Conservation (phyloP, 495 filamentous ascomycete species). For the Aspergillus ellipticus region DNA sequence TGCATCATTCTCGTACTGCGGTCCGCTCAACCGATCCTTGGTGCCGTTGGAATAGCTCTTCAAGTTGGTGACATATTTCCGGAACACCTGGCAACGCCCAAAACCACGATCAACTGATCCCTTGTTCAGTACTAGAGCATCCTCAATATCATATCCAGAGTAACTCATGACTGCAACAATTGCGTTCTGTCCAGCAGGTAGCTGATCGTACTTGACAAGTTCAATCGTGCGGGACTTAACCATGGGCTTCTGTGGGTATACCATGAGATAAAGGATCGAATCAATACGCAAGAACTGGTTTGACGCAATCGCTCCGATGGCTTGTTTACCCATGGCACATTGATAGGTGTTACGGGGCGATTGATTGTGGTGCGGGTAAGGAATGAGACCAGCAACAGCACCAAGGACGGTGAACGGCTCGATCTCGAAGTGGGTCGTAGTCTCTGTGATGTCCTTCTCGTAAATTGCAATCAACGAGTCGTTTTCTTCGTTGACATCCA, state of each 20-base stretch:
- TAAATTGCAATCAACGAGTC: constrained; percentile 89
- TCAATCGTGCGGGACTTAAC: constrained; percentile 96
- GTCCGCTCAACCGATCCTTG: constrained; percentile 65
- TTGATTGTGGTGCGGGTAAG: constrained; percentile 98
- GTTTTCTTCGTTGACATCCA: constrained; percentile 98
- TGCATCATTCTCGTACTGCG: constrained; percentile 55
- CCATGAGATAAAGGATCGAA: constrained; percentile 90
- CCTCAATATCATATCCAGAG: constrained; percentile 98
- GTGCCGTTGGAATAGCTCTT: constrained; percentile 78
- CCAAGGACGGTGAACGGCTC: constrained; percentile 97
- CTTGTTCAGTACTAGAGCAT: constrained; percentile 95
- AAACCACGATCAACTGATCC: constrained; percentile 91
- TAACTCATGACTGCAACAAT: constrained; percentile 99
- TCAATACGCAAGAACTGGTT: constrained; percentile 97
- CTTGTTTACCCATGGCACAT: constrained; percentile 99
- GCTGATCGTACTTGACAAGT: constrained; percentile 93
- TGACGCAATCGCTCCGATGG: constrained; percentile 93
- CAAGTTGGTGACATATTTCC: constrained; percentile 74
- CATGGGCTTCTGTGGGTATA: constrained; percentile 97
- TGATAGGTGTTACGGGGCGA: constrained; percentile 99
- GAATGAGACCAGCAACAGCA: constrained; percentile 95
- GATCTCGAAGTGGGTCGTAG: constrained; percentile 92
- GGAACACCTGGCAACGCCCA: constrained; percentile 93
- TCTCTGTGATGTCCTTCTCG: constrained; percentile 72
- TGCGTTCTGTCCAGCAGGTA: constrained; percentile 94